Conservation (phyloP, 176 grass and related monocot species). For the Musa troglodytarum region DNA sequence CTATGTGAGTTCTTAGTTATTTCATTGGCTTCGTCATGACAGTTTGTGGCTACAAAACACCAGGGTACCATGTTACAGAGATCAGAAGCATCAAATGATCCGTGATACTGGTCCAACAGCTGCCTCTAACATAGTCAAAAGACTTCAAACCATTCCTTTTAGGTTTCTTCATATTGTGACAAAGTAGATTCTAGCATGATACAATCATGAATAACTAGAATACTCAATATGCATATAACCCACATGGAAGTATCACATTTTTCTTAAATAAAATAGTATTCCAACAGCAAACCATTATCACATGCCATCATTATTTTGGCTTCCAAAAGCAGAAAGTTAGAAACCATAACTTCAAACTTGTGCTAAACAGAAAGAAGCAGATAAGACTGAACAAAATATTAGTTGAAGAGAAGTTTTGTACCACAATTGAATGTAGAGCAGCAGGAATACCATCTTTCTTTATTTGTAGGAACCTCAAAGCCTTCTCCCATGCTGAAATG, state of each 20-base stretch:
- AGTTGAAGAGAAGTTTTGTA: constrained; percentile 29
- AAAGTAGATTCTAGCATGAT: neutral
- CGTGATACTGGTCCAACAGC: too few species aligned
- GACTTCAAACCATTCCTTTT: too few species aligned
- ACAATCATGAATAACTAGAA: neutral
- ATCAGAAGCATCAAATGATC: too few species aligned
- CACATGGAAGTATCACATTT: neutral
- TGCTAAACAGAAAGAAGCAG: neutral
- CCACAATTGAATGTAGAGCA: constrained; percentile 92
- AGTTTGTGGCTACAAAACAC: too few species aligned
- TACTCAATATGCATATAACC: neutral
- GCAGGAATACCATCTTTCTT: constrained; percentile 76
- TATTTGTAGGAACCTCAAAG: constrained; percentile 76
- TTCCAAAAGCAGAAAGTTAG: neutral
- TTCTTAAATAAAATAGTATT: neutral
- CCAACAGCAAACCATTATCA: neutral
- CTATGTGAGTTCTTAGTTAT: too few species aligned
- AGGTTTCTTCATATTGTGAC: neutral
- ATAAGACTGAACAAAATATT: neutral
- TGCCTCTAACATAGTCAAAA: too few species aligned
- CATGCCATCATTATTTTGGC: too few species aligned
- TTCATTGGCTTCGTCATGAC: too few species aligned
- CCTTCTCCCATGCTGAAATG: constrained; percentile 76
- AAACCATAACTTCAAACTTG: neutral
- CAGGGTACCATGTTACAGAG: too few species aligned